Conservation (phyloP, 176 grass and related monocot species). For the Carex cristatella region DNA sequence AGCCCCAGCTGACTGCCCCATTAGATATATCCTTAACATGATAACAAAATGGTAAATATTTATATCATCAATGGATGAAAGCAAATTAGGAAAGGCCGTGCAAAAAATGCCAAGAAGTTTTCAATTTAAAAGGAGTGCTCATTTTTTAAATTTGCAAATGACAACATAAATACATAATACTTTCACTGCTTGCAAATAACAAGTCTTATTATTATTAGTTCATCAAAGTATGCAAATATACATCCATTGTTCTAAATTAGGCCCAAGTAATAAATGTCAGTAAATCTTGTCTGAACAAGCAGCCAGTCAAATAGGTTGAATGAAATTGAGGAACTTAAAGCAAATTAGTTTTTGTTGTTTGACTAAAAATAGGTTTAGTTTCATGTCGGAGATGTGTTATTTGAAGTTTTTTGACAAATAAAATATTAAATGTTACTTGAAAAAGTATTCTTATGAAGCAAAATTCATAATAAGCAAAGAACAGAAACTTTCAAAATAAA, state of each 20-base stretch:
- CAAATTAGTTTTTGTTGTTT: neutral
- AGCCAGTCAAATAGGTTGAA: neutral
- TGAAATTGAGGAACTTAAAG: neutral
- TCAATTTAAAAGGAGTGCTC: neutral
- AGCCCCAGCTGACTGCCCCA: slow-evolving; percentile 97
- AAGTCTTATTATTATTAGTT: neutral
- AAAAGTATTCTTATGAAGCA: neutral
- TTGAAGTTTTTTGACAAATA: neutral
- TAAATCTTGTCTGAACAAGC: neutral
- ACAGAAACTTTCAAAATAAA: slow-evolving; percentile 10
- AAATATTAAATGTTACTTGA: neutral
- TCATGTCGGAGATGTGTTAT: too few species aligned
- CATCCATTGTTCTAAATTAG: neutral
- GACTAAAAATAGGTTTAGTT: neutral
- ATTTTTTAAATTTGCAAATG: neutral
- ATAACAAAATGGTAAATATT: neutral
- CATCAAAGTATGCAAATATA: neutral
- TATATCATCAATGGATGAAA: neutral
- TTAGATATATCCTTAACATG: slow-evolving; percentile 68
- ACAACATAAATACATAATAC: neutral
- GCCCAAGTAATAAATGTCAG: neutral
- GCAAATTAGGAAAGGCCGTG: neutral
- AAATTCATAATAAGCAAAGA: slow-evolving; percentile 6
- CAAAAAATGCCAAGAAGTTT: neutral
- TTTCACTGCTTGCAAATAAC: neutral